Conservation (phyloP, 768 basidiomycete genomes). For the Mycena vitilis region DNA sequence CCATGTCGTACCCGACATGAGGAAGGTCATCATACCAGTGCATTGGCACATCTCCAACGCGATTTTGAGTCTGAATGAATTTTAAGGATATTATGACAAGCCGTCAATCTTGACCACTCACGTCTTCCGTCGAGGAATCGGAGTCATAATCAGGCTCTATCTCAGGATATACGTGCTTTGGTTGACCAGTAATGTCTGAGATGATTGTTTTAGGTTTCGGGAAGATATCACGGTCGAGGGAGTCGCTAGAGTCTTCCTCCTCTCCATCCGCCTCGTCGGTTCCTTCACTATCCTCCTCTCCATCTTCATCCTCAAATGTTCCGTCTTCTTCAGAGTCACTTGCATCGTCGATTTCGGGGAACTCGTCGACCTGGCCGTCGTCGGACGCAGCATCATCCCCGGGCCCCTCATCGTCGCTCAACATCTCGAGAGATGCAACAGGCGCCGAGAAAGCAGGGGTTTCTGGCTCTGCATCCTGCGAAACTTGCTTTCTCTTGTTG, state of each 20-base stretch:
- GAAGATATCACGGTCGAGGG: conserved; percentile 60
- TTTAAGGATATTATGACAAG: conserved; percentile 28
- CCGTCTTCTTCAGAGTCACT: conserved; percentile 65
- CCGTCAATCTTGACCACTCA: conserved; percentile 51
- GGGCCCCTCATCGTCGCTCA: conserved; percentile 76
- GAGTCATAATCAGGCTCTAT: conserved; percentile 93
- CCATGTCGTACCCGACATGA: conserved; percentile 97
- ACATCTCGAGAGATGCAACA: conserved; percentile 65
- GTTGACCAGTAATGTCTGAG: conserved; percentile 87
- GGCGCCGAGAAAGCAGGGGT: conserved; percentile 29
- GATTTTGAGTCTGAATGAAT: conserved; percentile 84
- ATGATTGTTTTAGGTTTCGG: conserved; percentile 76
- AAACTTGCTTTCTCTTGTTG: conserved; percentile 71
- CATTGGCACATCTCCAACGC: conserved; percentile 93
- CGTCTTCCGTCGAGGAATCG: conserved; percentile 93
- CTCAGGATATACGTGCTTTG: conserved; percentile 85
- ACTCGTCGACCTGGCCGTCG: conserved; percentile 74
- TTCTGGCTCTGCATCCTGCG: conserved; percentile 49
- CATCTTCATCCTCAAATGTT: conserved; percentile 50
- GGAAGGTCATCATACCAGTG: conserved; percentile 99
- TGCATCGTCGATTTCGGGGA: conserved; percentile 73
- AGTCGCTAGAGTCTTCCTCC: conserved; percentile 52
- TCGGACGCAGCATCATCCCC: conserved; percentile 61
- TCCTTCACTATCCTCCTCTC: conserved; percentile 53
- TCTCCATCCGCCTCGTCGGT: conserved; percentile 46